phyloP scores from a whole-genome alignment of 2,329 filamentous ascomycete species.

The Cercospora canescens region DNA sequence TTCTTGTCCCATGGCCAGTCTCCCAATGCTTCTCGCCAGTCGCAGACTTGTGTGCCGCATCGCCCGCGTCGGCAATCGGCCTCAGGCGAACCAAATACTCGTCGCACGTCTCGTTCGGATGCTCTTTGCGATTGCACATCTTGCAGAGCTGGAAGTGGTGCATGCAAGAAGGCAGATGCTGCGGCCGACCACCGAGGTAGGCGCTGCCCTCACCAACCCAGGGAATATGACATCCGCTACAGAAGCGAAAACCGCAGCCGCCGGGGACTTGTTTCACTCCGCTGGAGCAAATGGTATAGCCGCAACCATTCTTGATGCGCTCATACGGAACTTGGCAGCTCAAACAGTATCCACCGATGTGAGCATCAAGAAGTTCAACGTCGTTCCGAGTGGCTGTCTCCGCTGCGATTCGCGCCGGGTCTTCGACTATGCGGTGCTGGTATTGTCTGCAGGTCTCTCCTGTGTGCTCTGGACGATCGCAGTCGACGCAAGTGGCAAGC shows the following conservation, averaged over 20 bases:
- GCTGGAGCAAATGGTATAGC: slow-evolving; percentile 1
- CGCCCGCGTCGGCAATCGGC: not conserved
- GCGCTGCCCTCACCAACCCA: slow-evolving; percentile 18
- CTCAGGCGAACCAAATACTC: not conserved
- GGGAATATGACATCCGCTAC: slow-evolving; percentile 12
- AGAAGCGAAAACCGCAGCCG: slow-evolving; percentile 21
- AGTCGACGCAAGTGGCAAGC: slow-evolving; percentile 14
- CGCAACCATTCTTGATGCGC: slow-evolving; percentile 6
- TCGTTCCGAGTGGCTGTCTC: not conserved
- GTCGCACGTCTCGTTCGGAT: not conserved
- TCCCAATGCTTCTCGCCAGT: slow-evolving; percentile 6
- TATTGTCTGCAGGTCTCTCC: slow-evolving; percentile 7
- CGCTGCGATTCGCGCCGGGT: not conserved
- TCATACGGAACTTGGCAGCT: not conserved
- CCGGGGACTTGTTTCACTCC: not conserved
- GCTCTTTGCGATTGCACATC: not conserved
- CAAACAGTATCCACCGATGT: not conserved
- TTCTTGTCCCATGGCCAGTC: not conserved
- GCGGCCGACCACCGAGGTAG: not conserved
- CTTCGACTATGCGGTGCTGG: not conserved
- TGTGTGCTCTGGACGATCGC: slow-evolving; percentile 19
- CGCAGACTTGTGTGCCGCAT: not conserved
- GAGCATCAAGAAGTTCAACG: not conserved
- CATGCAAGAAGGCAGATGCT: slow-evolving; percentile 1
- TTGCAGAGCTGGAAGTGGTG: slow-evolving; percentile 5